Base-by-base conservation (phyloP, 2,329 filamentous ascomycete genomes). In the Hypoxylon sp. region DNA sequence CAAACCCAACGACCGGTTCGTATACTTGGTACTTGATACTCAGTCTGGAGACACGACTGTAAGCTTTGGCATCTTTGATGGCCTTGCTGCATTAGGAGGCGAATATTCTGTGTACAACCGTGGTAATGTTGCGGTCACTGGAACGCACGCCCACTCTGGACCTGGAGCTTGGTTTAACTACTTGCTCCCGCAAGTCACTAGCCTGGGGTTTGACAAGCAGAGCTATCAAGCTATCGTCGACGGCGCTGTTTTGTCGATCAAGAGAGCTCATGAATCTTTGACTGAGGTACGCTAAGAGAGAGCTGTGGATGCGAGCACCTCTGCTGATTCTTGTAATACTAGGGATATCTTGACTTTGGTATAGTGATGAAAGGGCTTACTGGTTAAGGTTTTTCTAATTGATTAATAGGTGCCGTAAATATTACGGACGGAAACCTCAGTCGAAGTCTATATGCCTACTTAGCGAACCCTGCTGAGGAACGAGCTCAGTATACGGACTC, bases 161-260 rank as follows among this genome's bases (percentile, higher is more conserved):
- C 94, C 94, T 0, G 94, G 93, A 3, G 94, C 92, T 14, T 98
- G 94, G 94, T 85, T 96, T 77, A 97, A 97, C 79, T 97, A 97
- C 76, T 86, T 97, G 9, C 84, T 98, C 13, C 94, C 94, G 9
- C 94, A 97, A 76, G 91, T 97, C 73, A 95, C 94, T 0, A 95
- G 91, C 77, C 87, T 91, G 67, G 94, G 94, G 0, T 97, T 97
- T 74, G 88, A 94, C 78, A 90, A 90, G 77, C 92, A 96, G 77
- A 94, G 92, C 74, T 97, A 96, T 76, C 87, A 90, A 71, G 94
- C 94, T 39, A 93, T 97, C 70, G 93, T 98, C 0, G 90, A 96
- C 71, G 94, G 94, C 2, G 91, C 92, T 5, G 78, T 97, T 4
- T 81, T 93, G 5, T 95, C 94, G 1, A 93, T 97, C 71, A 85